Evolutionary conservation across 306 rosid species (phyloP), one percentile per base, ranked within the genome.

Genomic region (Corylus avellana): DNA sequence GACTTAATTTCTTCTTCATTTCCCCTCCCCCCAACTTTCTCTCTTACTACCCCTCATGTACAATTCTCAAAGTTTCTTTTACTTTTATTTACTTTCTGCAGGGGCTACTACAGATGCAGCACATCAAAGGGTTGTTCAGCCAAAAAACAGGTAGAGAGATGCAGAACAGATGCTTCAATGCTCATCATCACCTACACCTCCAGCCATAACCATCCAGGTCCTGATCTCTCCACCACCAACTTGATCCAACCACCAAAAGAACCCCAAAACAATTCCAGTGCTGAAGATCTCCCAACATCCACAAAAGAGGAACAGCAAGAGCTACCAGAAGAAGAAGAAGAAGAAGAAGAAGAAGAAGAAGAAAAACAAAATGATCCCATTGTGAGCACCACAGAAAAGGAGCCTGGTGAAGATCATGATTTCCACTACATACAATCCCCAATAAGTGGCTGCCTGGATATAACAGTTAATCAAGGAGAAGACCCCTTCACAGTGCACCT

Each of bases 91-190:
- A 70, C 49, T 73, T 72, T 78, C 0, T 74, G 75, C 85, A 94
- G 98, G 85, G 97, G 98, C 2, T 94, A 92, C 77, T 94, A 94
- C 73, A 88, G 86, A 74, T 92, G 98, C 77, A 94, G 98, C 79
- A 91, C 97, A 78, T 85, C 90, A 7, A 94, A 94, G 83, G 98
- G 97, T 0, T 94, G 98, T 78, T 92, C 93, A n/a, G 98, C 97
- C 37, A 94, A 94, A 82, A 94, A 94, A 77, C 97, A 92, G 83
- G 97, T 92, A 48, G 98, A 94, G 88, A 91, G 98, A 88, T 87
- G 94, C 86, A 92, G 86, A 62, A 86, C 92, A 58, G 98, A 94
- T 86, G 84, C 93, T 58, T 94, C 98, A 49, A 75, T 92, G 89
- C 90, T 94, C 55, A 87, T 94, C 25, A 85, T 94, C 79, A 92